A percentile compares a stretch with the other conserved stretches of the same genome.
phyloP scores from a whole-genome alignment of 1,284 basidiomycete species.

The Ganoderma leucocontextum region DNA sequence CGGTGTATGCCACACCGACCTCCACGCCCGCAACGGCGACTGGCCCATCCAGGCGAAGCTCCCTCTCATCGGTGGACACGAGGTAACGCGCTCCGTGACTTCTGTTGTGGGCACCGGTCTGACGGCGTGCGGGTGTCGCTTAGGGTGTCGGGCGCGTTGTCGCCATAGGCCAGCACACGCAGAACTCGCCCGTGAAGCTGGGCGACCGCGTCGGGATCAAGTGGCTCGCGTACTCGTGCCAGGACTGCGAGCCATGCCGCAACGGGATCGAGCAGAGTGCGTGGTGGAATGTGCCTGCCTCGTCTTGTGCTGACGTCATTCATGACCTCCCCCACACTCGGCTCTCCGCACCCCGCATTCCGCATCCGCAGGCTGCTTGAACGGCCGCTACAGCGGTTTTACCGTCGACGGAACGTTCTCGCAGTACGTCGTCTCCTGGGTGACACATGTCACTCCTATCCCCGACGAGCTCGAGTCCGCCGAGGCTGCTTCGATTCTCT shows the following conservation, averaged over 20 bases:
- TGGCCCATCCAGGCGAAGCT: constrained; percentile 76
- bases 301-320: constrained; percentile 30
- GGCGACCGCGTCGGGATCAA: constrained; percentile 91
- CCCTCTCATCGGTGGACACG: constrained; percentile 88
- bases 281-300: constrained; percentile 34
- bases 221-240: constrained; percentile 61
- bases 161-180: constrained; percentile 77
- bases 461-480: constrained; percentile 71
- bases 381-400: constrained; percentile 75
- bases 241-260: constrained; percentile 80
- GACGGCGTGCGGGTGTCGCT: neutral
- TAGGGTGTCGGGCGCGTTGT: constrained; percentile 78
- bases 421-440: constrained; percentile 67
- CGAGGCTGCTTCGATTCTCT: constrained; percentile 84
- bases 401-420: constrained; percentile 87
- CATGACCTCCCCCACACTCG: constrained; percentile 2
- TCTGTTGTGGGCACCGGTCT: neutral
- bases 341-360: neutral
- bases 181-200: constrained; percentile 66
- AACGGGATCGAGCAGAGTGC: constrained; percentile 76
- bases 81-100: constrained; percentile 42
- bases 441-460: constrained; percentile 71
- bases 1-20: constrained; percentile 83
- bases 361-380: constrained; percentile 58
- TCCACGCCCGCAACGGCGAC: constrained; percentile 76